phyloP scores from a whole-genome alignment of 352 stramenopile species.

The Blastocystis sp. region DNA sequence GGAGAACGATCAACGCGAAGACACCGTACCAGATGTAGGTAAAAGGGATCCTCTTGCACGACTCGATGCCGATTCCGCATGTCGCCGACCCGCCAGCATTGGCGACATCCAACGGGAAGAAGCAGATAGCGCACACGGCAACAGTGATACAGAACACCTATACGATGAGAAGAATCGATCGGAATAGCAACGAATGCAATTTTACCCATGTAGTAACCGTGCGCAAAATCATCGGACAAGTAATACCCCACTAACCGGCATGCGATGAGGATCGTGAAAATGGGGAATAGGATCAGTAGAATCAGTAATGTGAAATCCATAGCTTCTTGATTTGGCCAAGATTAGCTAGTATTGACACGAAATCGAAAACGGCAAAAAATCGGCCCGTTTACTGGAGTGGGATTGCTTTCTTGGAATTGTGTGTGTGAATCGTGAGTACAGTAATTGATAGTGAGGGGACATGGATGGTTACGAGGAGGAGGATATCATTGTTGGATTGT shows the following conservation, averaged over 20 bases:
- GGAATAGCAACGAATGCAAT: slow-evolving; percentile 34
- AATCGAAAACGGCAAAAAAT: neutral
- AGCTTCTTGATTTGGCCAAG: slow-evolving; percentile 23
- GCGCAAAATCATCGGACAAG: slow-evolving; percentile 60
- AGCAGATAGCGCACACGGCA: slow-evolving; percentile 50
- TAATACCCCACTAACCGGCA: slow-evolving; percentile 57
- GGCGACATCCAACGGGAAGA: slow-evolving; percentile 67
- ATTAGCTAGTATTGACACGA: slow-evolving; percentile 39
- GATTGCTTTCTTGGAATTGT: too few species aligned
- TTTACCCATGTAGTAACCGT: slow-evolving; percentile 48
- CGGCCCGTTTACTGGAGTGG: neutral
- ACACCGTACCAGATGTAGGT: slow-evolving; percentile 61
- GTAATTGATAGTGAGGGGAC: too few species aligned
- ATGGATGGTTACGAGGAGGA: too few species aligned
- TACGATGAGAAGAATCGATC: too few species aligned
- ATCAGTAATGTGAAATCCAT: slow-evolving; percentile 64
- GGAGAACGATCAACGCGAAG: slow-evolving; percentile 61
- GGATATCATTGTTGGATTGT: too few species aligned
- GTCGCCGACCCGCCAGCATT: slow-evolving; percentile 40
- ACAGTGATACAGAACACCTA: slow-evolving; percentile 64
- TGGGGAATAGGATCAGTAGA: slow-evolving; percentile 63
- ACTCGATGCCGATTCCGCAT: neutral
- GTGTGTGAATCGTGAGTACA: too few species aligned
- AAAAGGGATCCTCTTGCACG: slow-evolving; percentile 44
- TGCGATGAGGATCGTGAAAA: slow-evolving; percentile 63